Conservation (phyloP, 1,139 yeast genomes). For the Taphrina populina region DNA sequence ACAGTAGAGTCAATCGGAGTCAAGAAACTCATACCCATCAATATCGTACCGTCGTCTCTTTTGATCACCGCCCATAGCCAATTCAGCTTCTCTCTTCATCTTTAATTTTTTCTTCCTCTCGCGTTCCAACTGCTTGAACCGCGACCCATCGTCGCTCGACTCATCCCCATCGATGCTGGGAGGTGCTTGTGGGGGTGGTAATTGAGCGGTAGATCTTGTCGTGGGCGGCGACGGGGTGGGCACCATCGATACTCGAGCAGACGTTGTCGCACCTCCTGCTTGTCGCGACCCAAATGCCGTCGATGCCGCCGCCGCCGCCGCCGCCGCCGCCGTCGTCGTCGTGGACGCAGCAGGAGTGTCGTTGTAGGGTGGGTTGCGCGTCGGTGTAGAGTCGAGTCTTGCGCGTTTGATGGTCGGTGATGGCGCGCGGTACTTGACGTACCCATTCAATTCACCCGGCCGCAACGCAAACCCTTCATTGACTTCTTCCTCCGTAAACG, state of each 20-base stretch:
- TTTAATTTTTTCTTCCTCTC: constrained; percentile 20
- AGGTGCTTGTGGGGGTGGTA: background rate
- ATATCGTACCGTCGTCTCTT: constrained; percentile 23
- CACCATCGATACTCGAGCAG: background rate
- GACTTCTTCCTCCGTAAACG: constrained; percentile 7
- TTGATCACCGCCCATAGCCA: constrained; percentile 14
- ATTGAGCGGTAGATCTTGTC: constrained; percentile 15
- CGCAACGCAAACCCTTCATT: constrained; percentile 12
- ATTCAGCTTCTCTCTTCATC: constrained; percentile 26
- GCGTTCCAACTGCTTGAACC: constrained; percentile 28
- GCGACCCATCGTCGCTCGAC: constrained; percentile 26
- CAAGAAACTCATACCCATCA: constrained; percentile 24
- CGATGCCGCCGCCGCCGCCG: background rate
- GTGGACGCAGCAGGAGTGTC: too few species aligned
- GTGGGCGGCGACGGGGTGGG: constrained; percentile 4
- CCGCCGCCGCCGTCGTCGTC: background rate
- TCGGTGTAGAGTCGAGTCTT: constrained; percentile 3
- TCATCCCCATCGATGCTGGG: constrained; percentile 10
- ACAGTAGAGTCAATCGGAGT: constrained; percentile 16
- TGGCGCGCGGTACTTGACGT: constrained; percentile 12
- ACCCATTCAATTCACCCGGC: constrained; percentile 24
- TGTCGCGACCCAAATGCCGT: background rate
- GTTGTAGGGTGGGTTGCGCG: too few species aligned
- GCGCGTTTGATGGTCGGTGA: constrained; percentile 4
- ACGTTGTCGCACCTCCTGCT: too few species aligned